Evolutionary conservation across 2,329 filamentous ascomycete genomes (phyloP).

Genomic region (Colletotrichum costaricense): DNA sequence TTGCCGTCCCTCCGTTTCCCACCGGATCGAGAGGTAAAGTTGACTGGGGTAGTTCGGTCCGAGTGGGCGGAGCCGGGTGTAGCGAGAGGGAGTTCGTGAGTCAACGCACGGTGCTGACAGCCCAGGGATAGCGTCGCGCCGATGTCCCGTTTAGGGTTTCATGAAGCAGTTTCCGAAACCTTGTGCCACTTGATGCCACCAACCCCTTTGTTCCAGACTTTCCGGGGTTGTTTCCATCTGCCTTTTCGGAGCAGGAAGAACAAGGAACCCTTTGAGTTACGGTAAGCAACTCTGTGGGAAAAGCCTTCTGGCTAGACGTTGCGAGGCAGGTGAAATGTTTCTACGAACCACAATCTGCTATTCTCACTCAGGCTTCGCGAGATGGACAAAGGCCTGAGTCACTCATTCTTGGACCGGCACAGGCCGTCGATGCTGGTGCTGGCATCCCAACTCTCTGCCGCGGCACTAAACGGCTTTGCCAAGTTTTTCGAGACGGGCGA

Average conservation of each 20-base stretch:
- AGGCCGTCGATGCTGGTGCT: constrained; percentile 22
- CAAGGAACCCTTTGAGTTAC: background rate
- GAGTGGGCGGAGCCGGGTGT: background rate
- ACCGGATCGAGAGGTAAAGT: background rate
- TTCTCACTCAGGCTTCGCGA: background rate
- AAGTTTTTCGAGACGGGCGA: constrained; percentile 22
- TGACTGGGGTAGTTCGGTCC: constrained; percentile 7
- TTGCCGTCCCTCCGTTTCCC: background rate
- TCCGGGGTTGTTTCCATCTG: background rate
- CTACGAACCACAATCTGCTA: background rate
- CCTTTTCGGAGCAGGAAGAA: constrained; percentile 17
- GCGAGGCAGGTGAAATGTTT: background rate
- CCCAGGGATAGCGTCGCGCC: background rate
- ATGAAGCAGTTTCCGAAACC: constrained; percentile 23
- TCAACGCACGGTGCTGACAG: background rate
- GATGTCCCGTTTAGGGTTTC: constrained; percentile 7
- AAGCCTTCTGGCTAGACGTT: background rate
- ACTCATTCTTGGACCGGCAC: constrained; percentile 23
- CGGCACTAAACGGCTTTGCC: constrained; percentile 24
- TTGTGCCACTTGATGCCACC: background rate
- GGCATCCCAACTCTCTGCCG: constrained; percentile 20
- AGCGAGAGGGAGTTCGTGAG: too few species aligned
- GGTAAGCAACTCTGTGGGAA: background rate
- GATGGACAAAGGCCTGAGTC: constrained; percentile 20
- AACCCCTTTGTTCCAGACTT: background rate